These are phyloP conservation scores for Paracoccidioides brasiliensis DNA, from an alignment of 2,329 filamentous ascomycete genomes.

Conservation along the genomic window DNA sequence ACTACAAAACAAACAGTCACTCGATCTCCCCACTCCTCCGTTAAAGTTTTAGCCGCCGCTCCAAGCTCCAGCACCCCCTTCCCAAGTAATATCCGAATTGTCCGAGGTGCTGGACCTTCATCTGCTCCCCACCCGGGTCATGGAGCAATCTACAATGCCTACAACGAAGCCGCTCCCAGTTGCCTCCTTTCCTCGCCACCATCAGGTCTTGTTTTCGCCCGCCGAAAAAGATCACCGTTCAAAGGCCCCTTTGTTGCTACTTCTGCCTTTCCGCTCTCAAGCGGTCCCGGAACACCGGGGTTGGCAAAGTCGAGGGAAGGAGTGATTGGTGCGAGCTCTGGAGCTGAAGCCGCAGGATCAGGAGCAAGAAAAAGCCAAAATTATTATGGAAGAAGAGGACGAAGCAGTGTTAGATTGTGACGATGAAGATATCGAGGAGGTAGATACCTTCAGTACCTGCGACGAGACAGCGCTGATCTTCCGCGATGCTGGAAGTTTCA, in stretches of 20 bases:
- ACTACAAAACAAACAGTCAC: slow-evolving; percentile 37
- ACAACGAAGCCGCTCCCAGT: slow-evolving; percentile 26
- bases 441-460: slow-evolving; percentile 26
- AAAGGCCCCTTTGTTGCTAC: slow-evolving; percentile 34
- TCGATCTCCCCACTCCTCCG: slow-evolving; percentile 72
- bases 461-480: slow-evolving; percentile 15
- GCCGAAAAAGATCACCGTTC: slow-evolving; percentile 33
- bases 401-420: slow-evolving; percentile 12
- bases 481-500: slow-evolving; percentile 13
- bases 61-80: slow-evolving; percentile 60
- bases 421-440: slow-evolving; percentile 28
- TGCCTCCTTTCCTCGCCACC: slow-evolving; percentile 28
- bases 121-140: slow-evolving; percentile 13
- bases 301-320: slow-evolving; percentile 19
- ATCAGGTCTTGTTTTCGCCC: slow-evolving; percentile 33
- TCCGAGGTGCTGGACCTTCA: slow-evolving; percentile 38
- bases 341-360: slow-evolving; percentile 14
- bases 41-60: slow-evolving; percentile 90
- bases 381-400: slow-evolving; percentile 35
- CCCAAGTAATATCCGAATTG: slow-evolving; percentile 73
- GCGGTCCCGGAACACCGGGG: slow-evolving; percentile 23
- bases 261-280: slow-evolving; percentile 20
- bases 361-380: slow-evolving; percentile 27
- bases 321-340: slow-evolving; percentile 14
- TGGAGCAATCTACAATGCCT: slow-evolving; percentile 19